Percentiles rank a stretch among this genome's conserved stretches.
Conservation (phyloP, 2,329 filamentous ascomycete genomes). For the Aspergillus pseudoviridinutans region DNA sequence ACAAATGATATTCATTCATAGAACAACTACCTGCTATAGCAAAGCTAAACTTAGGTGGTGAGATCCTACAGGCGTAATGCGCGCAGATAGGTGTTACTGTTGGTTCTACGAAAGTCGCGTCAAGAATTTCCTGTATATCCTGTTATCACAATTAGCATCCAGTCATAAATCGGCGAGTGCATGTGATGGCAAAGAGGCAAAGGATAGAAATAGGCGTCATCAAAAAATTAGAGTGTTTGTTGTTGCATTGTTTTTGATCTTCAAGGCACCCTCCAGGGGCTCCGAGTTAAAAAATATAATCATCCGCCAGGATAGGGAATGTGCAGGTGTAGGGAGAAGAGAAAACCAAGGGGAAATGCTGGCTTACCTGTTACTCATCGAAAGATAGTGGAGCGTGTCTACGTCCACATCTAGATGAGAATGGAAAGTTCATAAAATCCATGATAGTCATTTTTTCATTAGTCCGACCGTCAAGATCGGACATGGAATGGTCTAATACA, state of each 20-base stretch:
- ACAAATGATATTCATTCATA: not conserved
- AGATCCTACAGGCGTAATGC: not conserved
- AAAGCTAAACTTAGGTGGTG: not conserved
- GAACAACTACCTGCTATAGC: not conserved
- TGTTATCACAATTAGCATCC: not conserved
- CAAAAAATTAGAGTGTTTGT: conserved; percentile 70
- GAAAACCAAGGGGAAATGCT: conserved; percentile 8
- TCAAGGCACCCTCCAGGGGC: conserved; percentile 45
- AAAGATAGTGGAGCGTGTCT: conserved; percentile 31
- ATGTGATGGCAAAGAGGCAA: not conserved
- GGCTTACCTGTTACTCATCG: conserved; percentile 12
- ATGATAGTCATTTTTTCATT: conserved; percentile 33
- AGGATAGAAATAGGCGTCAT: conserved; percentile 44
- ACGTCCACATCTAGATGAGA: conserved; percentile 30
- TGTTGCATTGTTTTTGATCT: conserved; percentile 57
- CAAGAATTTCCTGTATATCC: not conserved
- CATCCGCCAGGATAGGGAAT: conserved; percentile 41
- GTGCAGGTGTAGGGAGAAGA: not conserved
- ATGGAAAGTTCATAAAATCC: conserved; percentile 15
- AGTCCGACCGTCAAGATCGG: conserved; percentile 29
- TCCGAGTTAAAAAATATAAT: conserved; percentile 69
- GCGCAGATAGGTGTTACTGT: not conserved
- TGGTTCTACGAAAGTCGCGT: not conserved
- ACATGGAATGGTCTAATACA: conserved; percentile 37
- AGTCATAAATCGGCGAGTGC: not conserved